Percentiles rank a stretch among this genome's conserved stretches.
Conservation (phyloP, 2,329 filamentous ascomycete species). For the Thyridium curvatum region DNA sequence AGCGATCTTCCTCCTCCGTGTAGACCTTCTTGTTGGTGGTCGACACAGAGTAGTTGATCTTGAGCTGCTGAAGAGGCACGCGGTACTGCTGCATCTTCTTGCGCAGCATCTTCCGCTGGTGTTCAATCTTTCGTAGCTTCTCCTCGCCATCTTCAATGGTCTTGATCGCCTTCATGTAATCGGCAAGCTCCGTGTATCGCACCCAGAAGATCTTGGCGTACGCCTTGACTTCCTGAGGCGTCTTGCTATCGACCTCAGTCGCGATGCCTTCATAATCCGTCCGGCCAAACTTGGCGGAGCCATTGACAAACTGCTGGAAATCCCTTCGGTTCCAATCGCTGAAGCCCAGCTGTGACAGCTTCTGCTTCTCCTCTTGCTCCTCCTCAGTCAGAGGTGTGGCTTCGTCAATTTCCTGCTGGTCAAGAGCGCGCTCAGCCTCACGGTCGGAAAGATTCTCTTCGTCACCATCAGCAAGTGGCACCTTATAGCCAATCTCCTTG, state of each 20-base stretch:
- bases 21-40: slow-evolving; percentile 99
- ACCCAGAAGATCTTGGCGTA: slow-evolving; percentile 98
- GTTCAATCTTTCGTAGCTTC: slow-evolving; percentile 78
- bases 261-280: slow-evolving; percentile 80
- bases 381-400: slow-evolving; percentile 83
- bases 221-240: slow-evolving; percentile 72
- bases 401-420: slow-evolving; percentile 90
- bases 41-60: slow-evolving; percentile 97
- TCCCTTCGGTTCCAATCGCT: slow-evolving; percentile 94
- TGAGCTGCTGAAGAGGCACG: slow-evolving; percentile 95
- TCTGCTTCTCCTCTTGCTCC: slow-evolving; percentile 80
- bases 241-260: slow-evolving; percentile 87
- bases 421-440: slow-evolving; percentile 77
- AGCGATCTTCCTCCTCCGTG: slow-evolving; percentile 95
- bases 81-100: slow-evolving; percentile 96
- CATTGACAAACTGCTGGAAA: slow-evolving; percentile 97
- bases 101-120: slow-evolving; percentile 85
- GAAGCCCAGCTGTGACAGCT: slow-evolving; percentile 78
- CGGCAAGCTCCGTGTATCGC: slow-evolving; percentile 82
- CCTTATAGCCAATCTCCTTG: slow-evolving; percentile 94
- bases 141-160: slow-evolving; percentile 92
- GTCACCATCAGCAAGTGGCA: slow-evolving; percentile 78
- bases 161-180: slow-evolving; percentile 82
- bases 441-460: slow-evolving; percentile 79
- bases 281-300: slow-evolving; percentile 86